phyloP scores from a whole-genome alignment of 768 basidiomycete species.

The Pulveroboletus sp. region DNA sequence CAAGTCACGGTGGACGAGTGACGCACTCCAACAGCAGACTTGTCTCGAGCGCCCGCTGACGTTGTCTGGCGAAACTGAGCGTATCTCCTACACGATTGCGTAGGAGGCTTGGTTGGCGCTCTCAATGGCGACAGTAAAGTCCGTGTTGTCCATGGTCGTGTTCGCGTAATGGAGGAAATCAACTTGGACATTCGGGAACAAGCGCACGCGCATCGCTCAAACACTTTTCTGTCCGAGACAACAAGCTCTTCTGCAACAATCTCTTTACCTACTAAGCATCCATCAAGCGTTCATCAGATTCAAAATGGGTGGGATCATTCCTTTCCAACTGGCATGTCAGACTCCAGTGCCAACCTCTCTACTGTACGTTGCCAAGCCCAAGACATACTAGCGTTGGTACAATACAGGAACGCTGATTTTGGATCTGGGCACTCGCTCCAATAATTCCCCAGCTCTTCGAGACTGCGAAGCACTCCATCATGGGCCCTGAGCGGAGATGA shows the following conservation, averaged over 20 bases:
- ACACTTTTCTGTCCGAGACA: neutral
- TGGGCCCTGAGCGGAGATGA: neutral
- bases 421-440: neutral
- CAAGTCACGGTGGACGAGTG: too few species aligned
- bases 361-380: neutral
- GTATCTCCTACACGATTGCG: slow-evolving; percentile 13
- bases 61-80: slow-evolving; percentile 18
- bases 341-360: neutral
- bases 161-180: slow-evolving; percentile 20
- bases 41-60: slow-evolving; percentile 30
- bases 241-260: too few species aligned
- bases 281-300: too few species aligned
- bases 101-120: neutral
- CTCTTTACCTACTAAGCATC: too few species aligned
- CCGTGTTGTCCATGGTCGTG: slow-evolving; percentile 12
- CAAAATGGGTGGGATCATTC: too few species aligned
- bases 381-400: neutral
- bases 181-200: slow-evolving; percentile 17
- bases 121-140: slow-evolving; percentile 1
- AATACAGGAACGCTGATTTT: neutral
- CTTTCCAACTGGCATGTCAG: too few species aligned
- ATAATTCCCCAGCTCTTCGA: neutral
- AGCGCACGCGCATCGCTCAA: neutral
- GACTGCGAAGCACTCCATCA: neutral
- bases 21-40: slow-evolving; percentile 34